These are phyloP conservation scores for Whalleya microplaca DNA, from an alignment of 2,329 filamentous ascomycete genomes.

Conservation along the genomic window DNA sequence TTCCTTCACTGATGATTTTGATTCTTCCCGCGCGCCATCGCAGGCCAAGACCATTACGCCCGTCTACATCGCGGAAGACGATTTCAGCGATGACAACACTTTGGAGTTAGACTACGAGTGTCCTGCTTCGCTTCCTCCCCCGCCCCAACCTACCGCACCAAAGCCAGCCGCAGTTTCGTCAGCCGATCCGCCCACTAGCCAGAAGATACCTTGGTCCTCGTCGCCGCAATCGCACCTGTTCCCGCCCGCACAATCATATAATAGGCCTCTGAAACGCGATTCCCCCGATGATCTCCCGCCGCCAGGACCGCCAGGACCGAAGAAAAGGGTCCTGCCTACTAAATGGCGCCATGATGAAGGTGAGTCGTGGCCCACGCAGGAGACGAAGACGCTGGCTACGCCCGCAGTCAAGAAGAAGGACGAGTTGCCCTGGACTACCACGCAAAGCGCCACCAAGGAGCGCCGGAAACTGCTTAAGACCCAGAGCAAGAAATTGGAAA, in stretches of 20 bases:
- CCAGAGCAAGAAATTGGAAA: conserved; percentile 55
- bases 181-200: conserved; percentile 34
- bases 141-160: conserved; percentile 37
- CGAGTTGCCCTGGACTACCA: conserved; percentile 68
- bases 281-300: conserved; percentile 38
- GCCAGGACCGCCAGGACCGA: conserved; percentile 46
- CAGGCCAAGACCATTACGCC: conserved; percentile 32
- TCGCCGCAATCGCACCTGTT: conserved; percentile 57
- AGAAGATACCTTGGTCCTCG: conserved; percentile 70
- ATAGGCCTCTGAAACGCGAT: conserved; percentile 47
- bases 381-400: conserved; percentile 38
- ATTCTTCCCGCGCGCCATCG: conserved; percentile 39
- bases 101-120: conserved; percentile 72
- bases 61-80: conserved; percentile 74
- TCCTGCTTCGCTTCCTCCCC: conserved; percentile 54
- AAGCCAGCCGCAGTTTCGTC: conserved; percentile 25
- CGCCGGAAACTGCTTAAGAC: conserved; percentile 75
- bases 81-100: conserved; percentile 84
- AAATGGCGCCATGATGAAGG: conserved; percentile 35
- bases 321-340: conserved; percentile 70
- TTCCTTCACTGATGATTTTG: conserved; percentile 51
- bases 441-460: conserved; percentile 74
- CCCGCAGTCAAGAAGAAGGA: conserved; percentile 41
- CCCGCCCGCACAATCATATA: conserved; percentile 39
- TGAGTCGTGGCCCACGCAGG: conserved; percentile 19